These are phyloP conservation scores for Viola odorata DNA, from an alignment of 345 rosid genomes.

Conservation along the genomic window DNA sequence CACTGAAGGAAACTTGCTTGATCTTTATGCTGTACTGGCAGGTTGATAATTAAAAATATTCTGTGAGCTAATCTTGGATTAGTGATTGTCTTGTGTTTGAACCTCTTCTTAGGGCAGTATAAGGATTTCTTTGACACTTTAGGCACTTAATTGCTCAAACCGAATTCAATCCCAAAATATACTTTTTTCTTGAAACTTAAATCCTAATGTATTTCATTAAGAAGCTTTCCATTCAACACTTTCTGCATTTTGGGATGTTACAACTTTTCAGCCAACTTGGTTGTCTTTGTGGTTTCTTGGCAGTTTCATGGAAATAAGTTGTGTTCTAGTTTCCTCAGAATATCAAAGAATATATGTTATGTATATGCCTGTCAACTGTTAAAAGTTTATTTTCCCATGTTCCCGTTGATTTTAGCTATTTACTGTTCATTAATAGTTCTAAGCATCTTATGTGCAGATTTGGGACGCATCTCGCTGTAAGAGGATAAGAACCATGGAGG, in stretches of 20 bases:
- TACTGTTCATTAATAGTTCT: background rate
- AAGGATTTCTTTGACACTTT: background rate
- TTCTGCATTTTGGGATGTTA: background rate
- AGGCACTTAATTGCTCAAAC: background rate
- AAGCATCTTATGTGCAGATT: slow-evolving; percentile 37
- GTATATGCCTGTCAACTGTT: too few relatives aligned
- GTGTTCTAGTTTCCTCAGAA: background rate
- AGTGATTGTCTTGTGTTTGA: background rate
- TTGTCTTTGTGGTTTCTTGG: background rate
- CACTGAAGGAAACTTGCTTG: background rate
- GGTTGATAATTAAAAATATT: background rate
- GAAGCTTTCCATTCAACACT: background rate
- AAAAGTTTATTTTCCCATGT: too few relatives aligned
- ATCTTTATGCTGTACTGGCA: background rate
- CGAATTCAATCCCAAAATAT: too few relatives aligned
- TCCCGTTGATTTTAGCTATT: background rate
- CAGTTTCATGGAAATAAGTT: background rate
- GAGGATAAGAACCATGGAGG: slow-evolving; percentile 89
- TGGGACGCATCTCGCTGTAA: slow-evolving; percentile 90
- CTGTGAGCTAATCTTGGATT: background rate
- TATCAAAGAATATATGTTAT: too few relatives aligned
- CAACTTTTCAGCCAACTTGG: background rate
- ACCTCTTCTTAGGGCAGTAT: background rate
- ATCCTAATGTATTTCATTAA: background rate
- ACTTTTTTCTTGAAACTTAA: background rate